A percentile compares a stretch with the other conserved stretches of the same genome.
These are phyloP conservation scores for Ambrosiella beaveri DNA, from an alignment of 2,329 filamentous ascomycete species.

Conservation along the genomic window DNA sequence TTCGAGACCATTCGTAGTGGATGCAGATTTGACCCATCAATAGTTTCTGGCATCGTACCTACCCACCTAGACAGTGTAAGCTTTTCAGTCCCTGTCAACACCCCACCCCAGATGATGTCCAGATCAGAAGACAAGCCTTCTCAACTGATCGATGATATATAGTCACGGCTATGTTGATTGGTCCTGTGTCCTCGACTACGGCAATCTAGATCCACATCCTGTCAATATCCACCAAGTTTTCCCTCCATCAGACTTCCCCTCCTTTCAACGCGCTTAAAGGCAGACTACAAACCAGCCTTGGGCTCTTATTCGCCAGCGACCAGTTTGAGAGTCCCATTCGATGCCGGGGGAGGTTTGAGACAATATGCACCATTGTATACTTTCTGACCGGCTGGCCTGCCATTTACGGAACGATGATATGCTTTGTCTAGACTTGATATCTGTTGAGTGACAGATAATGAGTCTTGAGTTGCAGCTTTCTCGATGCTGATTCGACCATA, in stretches of 20 bases:
- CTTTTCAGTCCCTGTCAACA: no score
- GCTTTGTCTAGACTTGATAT: not conserved
- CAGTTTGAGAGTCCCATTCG: not conserved
- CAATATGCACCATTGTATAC: not conserved
- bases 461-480: not conserved
- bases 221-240: not conserved
- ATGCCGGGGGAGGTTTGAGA: not conserved
- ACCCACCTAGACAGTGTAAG: no score
- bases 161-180: not conserved
- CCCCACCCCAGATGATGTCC: no score
- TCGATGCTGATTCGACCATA: not conserved
- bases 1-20: no score
- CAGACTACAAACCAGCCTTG: not conserved
- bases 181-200: not conserved
- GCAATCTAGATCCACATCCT: not conserved
- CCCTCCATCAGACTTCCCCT: not conserved
- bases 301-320: not conserved
- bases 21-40: no score
- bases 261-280: not conserved
- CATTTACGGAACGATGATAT: not conserved
- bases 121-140: no score
- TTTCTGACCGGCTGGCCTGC: not conserved
- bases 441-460: not conserved
- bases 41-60: no score
- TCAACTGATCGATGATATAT: no score